Percentiles rank a stretch among this genome's conserved stretches.
phyloP scores from a whole-genome alignment of 805 yeast genomes.

The Saturnispora sanitii region DNA sequence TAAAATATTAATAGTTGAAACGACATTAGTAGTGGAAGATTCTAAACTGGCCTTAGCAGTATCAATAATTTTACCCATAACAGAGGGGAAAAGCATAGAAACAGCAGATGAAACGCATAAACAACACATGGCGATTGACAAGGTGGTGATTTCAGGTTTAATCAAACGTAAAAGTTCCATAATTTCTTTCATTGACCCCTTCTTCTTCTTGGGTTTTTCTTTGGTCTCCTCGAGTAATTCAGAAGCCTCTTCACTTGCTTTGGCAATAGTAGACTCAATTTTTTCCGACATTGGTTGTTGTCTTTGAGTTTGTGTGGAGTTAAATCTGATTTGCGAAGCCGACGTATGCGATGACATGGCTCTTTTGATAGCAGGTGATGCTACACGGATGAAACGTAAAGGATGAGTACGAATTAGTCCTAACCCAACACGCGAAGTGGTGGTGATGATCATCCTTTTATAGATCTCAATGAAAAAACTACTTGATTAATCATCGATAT shows the following conservation, averaged over 20 bases:
- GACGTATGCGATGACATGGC: not conserved
- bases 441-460: no score
- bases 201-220: conserved; percentile 10
- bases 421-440: not conserved
- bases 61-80: conserved; percentile 82
- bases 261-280: not conserved
- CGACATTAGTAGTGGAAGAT: conserved; percentile 1
- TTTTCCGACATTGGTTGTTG: not conserved
- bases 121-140: conserved; percentile 52
- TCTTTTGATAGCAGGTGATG: not conserved
- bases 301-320: not conserved
- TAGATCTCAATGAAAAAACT: no score
- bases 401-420: not conserved
- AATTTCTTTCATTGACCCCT: conserved; percentile 30
- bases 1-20: conserved; percentile 17
- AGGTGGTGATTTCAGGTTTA: conserved; percentile 43
- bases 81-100: conserved; percentile 69
- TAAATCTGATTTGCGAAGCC: not conserved
- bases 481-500: conserved; percentile 6
- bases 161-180: conserved; percentile 45
- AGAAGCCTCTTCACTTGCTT: not conserved
- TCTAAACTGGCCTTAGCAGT: conserved; percentile 33
- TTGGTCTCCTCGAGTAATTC: conserved; percentile 1
- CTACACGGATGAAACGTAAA: not conserved
- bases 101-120: conserved; percentile 66